Evolutionary conservation across 805 yeast genomes (phyloP), one percentile per base, ranked within the genome.

Genomic region (Zygoascus tannicola): DNA sequence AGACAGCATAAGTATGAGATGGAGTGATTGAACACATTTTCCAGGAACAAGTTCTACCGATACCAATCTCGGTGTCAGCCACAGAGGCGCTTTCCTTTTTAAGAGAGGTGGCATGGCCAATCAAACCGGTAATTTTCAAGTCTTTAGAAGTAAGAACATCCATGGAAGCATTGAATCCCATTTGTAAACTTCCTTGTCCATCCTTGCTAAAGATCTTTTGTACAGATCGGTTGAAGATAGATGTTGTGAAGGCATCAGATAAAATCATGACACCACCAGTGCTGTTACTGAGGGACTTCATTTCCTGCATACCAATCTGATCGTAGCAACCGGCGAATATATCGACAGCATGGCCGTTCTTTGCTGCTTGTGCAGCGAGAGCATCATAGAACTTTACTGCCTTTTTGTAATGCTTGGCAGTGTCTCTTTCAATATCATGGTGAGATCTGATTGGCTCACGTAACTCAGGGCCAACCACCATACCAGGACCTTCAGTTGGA

Each of bases 381-480:
- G 72, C 69, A 49, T 82, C 88, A 63, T 87, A 88, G 57, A 78
- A 88, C 61, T 85, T 80, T 56, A 74, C 75, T 4, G 95, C 92
- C 60, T 85, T 84, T 60, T 85, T 86, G 69, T 79, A 85, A 62
- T 87, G 95, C 58, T 82, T 82, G 45, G 95, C 94, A 40, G 75
- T 65, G 56, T 90, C 97, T 53, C 87, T 80, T 63, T 92, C 97
- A 53, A 92, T 85, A 62, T 92, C 98, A 58, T 84, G 85, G 66
- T 92, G 99, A 5, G 98, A 92, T 70, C 99, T 79, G 56, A 92
- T 83, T 40, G 98, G 96, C 65, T 92, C 98, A 61, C 85, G 84
- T 62, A 92, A 74, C 63, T 87, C 92, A 20, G 81, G 78, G 37
- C 90, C 85, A 22, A 92, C 99, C 53, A 92, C 86, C 61, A 85